Evolutionary conservation across 1,284 basidiomycete species (phyloP).

Genomic region (Afroboletus lepidellus): DNA sequence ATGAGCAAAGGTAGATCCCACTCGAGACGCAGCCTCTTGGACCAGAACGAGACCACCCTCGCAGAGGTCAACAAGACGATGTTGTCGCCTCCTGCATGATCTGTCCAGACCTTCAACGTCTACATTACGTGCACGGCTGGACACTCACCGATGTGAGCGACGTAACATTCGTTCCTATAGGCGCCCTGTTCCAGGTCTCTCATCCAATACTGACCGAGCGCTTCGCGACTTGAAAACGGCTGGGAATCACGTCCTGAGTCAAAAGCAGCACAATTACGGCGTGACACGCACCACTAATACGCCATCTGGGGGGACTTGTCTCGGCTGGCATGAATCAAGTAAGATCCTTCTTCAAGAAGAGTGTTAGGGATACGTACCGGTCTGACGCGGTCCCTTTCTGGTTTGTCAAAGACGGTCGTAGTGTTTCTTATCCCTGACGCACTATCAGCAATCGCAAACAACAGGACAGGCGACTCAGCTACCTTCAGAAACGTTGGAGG

Average conservation of each 20-base stretch:
- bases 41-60: slow-evolving; percentile 82
- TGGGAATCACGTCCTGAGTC: slow-evolving; percentile 32
- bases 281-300: slow-evolving; percentile 69
- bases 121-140: neutral
- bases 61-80: slow-evolving; percentile 82
- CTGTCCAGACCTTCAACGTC: slow-evolving; percentile 38
- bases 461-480: slow-evolving; percentile 2
- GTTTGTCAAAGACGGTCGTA: slow-evolving; percentile 95
- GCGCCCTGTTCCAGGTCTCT: slow-evolving; percentile 86
- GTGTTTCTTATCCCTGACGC: slow-evolving; percentile 85
- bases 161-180: slow-evolving; percentile 83
- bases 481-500: slow-evolving; percentile 96
- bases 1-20: slow-evolving; percentile 93
- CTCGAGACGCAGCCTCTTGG: slow-evolving; percentile 79
- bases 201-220: slow-evolving; percentile 96
- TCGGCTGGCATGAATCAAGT: slow-evolving; percentile 51
- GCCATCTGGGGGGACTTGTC: slow-evolving; percentile 84
- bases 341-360: neutral
- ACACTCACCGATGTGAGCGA: slow-evolving; percentile 82
- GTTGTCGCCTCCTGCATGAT: slow-evolving; percentile 79
- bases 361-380: slow-evolving; percentile 47
- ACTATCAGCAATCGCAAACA: slow-evolving; percentile 7
- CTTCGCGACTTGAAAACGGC: slow-evolving; percentile 88
- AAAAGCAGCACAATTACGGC: neutral
- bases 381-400: slow-evolving; percentile 86